These are phyloP conservation scores for Salvia rosmarinus DNA, from an alignment of 257 asterid species.

Conservation along the genomic window DNA sequence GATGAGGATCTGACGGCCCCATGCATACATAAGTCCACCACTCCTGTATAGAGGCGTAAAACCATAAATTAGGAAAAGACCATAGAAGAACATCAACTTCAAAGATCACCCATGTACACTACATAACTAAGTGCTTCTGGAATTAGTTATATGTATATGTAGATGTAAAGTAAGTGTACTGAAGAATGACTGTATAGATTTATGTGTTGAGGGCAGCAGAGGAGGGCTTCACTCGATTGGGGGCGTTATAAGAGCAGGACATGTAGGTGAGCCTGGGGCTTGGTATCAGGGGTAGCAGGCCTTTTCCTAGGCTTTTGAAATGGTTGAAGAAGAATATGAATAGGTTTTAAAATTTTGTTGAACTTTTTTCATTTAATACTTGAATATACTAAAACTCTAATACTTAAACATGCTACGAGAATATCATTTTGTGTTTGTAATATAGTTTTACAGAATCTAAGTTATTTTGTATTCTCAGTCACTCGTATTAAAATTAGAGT, in stretches of 20 bases:
- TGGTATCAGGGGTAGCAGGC: conserved; percentile 3
- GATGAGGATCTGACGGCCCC: conserved; percentile 99
- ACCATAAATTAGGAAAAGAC: conserved; percentile 23
- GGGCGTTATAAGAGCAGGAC: neutral
- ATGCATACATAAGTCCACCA: conserved; percentile 99
- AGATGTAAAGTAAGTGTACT: neutral
- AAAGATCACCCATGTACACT: no score
- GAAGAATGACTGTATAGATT: neutral
- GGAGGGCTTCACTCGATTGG: neutral
- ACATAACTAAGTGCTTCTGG: neutral
- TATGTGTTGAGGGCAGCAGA: neutral
- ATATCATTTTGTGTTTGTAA: no score
- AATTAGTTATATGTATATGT: neutral
- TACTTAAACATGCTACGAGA: no score
- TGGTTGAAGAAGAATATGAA: neutral
- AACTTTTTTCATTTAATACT: no score
- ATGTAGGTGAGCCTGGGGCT: no score
- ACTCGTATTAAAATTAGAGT: no score
- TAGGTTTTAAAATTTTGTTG: no score
- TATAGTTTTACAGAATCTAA: neutral
- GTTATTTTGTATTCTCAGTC: no score
- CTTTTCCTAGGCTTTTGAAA: neutral
- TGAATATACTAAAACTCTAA: neutral
- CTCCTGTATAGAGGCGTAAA: conserved; percentile 55
- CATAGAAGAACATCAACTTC: neutral